Base-by-base conservation (phyloP, 2,329 filamentous ascomycete genomes). In the Clonostachys sp. region DNA sequence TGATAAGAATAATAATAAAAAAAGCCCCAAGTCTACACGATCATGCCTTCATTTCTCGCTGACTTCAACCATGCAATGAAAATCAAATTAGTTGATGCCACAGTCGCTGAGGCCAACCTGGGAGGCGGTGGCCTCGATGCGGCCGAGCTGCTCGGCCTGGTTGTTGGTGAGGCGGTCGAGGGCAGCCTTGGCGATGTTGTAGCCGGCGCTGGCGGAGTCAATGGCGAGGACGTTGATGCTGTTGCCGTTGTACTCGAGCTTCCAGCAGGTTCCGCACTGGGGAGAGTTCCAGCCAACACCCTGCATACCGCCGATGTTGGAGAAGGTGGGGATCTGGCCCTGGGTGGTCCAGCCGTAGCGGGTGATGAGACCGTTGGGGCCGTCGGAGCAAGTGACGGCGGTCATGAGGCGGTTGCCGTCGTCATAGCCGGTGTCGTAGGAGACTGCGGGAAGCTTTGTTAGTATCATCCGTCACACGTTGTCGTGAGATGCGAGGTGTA, bases 351-450 rank as follows among this genome's bases (percentile, higher is more conserved):
- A 87, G 56, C 73, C 73, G 67, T 80, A 80, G 57, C 72, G 76
- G 56, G 77, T 81, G 52, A 80, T 79, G 51, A 89, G 74, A 49
- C 86, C 86, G 65, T 88, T 84, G 51, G 52, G 42, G 47, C 86
- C 86, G 59, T 89, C 81, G 34, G 81, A 86, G 77, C 86, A 90
- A 51, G 83, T 63, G 41, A 90, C 75, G 6, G 59, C 63, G 34
- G 66, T 72, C 47, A 91, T 63, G 41, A 78, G 72, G 49, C 81
- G 77, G 50, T 55, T 54, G 42, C 62, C 62, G 52, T 84, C 70
- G 60, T 91, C 87, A 69, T 89, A 94, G 60, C 77, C 81, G 17
- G 70, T 67, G 68, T 91, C 87, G 66, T 84, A 92, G 53, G 84
- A 85, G 59, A 91, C 86, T 64, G 59, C 7, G 34, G 14, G 12